These are phyloP conservation scores for Stipa capillata DNA, from an alignment of 176 grass and related monocot genomes.

Conservation along the genomic window DNA sequence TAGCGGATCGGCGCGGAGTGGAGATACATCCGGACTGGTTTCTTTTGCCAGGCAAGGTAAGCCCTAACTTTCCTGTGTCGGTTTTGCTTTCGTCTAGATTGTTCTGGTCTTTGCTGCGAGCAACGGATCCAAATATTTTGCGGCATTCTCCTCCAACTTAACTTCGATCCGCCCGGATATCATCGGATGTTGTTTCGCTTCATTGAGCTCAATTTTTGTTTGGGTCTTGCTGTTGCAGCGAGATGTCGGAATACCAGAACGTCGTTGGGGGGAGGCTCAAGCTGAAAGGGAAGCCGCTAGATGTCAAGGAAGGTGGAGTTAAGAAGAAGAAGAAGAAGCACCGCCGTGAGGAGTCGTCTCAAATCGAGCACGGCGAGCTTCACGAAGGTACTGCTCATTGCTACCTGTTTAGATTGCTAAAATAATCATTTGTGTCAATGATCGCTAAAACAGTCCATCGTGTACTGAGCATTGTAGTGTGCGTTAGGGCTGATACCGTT, in stretches of 20 bases:
- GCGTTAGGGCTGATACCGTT: neutral
- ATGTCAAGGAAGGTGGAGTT: slow-evolving; percentile 74
- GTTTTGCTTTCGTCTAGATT: neutral
- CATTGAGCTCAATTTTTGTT: neutral
- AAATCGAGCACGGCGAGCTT: slow-evolving; percentile 24
- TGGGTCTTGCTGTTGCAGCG: slow-evolving; percentile 4
- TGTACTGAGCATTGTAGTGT: neutral
- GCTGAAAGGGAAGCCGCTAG: slow-evolving; percentile 82
- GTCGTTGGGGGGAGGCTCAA: slow-evolving; percentile 71
- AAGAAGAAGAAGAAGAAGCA: slow-evolving; percentile 85
- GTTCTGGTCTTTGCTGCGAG: neutral
- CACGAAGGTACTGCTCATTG: slow-evolving; percentile 41
- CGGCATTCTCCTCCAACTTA: neutral
- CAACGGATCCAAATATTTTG: neutral
- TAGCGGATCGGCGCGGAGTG: neutral
- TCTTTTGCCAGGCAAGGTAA: neutral
- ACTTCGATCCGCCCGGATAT: neutral
- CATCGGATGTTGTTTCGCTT: neutral
- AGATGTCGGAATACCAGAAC: slow-evolving; percentile 84
- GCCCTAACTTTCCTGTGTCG: neutral
- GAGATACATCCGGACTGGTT: neutral
- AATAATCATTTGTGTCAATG: neutral
- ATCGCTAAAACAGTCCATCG: neutral
- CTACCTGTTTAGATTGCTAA: neutral
- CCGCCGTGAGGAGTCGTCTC: slow-evolving; percentile 38